These are phyloP conservation scores for Aureobasidium sp. DNA, from an alignment of 2,329 filamentous ascomycete genomes.

Conservation along the genomic window DNA sequence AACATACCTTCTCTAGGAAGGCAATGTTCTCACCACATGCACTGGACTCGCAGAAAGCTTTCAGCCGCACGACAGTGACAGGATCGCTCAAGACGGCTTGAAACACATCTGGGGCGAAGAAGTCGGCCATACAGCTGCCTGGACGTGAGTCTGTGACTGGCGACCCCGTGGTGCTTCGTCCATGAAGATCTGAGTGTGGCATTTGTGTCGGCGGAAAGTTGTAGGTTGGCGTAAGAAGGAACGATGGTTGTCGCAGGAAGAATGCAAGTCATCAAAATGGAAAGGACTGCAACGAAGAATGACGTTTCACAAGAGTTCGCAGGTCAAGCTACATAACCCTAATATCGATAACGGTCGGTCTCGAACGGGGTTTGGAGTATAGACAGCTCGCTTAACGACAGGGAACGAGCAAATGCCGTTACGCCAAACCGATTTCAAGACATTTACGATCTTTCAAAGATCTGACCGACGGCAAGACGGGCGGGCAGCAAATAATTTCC, in stretches of 20 bases:
- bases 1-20: constrained; percentile 44
- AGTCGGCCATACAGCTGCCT: constrained; percentile 25
- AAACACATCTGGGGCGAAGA: constrained; percentile 46
- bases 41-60: constrained; percentile 44
- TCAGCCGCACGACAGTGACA: constrained; percentile 40
- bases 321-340: background rate
- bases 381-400: no score
- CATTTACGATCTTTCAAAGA: no score
- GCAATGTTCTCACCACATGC: constrained; percentile 46
- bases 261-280: background rate
- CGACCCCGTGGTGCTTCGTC: background rate
- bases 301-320: background rate
- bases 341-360: background rate
- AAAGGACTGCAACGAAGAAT: background rate
- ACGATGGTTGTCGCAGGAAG: background rate
- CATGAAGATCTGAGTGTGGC: background rate
- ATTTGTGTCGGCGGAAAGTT: background rate
- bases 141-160: background rate
- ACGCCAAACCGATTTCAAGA: no score
- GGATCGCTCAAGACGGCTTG: constrained; percentile 46
- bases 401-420: no score
- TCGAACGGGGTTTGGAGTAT: background rate
- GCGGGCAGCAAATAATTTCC: no score
- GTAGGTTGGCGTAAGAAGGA: background rate
- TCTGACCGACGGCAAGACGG: no score